Base-by-base conservation (phyloP, 2,329 filamentous ascomycete genomes). In the Monilinia laxa region DNA sequence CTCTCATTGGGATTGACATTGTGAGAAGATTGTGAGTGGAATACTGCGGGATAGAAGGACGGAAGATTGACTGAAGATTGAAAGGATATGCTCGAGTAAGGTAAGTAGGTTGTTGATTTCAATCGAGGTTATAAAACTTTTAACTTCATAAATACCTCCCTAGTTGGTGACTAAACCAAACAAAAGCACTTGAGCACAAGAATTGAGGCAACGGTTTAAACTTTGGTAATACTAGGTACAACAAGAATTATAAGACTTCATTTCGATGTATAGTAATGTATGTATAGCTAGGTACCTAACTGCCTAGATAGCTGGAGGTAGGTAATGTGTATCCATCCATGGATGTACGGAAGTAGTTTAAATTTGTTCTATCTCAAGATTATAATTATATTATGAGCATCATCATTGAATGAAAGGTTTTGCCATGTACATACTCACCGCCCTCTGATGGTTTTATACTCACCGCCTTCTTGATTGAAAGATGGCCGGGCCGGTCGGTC, bases 1-100 rank as follows among this genome's bases (percentile, higher is more conserved):
- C 67, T 70, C 60, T 67, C 20, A 40, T 58, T 45, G 62, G 67
- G 20, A 31, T 51, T 14, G 72, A 71, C 70, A 72, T 74, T 68
- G 9, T 69, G 60, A 59, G 18, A 11, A 23, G 28, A 60, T 52
- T 25, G 14, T 14, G 40, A 25, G 18, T 57, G 52, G 47, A 56
- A 31, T 42, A 52, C 45, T 64, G 49, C 25, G 47, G 23, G 49
- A 28, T 54, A 47, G 18, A n/a, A 62, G 49, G 10, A 60, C 4
- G 20, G 10, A 51, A 65, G 38, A 16, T 1, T 11, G 35, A 52
- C 16, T 18, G 20, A 20, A 47, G 59, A 40, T 45, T 51, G 45
- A 25, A 28, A 38, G 20, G 58, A 51, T 38, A 20, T 12, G 38
- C 11, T 40, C 31, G 31, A 35, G 31, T 40, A 12, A 3, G 10